Evolutionary conservation across 208 protist species (phyloP).

Genomic region (Naegleria fowleri): DNA sequence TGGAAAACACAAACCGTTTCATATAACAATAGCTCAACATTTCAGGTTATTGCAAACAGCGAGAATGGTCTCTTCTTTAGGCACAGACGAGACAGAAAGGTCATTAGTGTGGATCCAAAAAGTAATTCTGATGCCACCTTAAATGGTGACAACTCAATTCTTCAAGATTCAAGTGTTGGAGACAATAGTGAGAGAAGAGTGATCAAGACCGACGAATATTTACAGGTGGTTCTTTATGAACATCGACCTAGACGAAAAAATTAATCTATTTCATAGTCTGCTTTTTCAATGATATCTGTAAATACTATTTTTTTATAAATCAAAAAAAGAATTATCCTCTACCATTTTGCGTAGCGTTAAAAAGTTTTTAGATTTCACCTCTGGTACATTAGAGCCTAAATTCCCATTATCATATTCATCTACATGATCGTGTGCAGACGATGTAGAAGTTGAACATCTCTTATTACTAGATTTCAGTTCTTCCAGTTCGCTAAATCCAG

Average conservation of each 20-base stretch:
- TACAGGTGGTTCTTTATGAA: slow-evolving; percentile 84
- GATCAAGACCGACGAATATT: slow-evolving; percentile 84
- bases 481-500: not conserved
- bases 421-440: not conserved
- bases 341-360: not conserved
- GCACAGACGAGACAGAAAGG: slow-evolving; percentile 94
- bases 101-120: slow-evolving; percentile 92
- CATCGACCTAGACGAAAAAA: slow-evolving; percentile 80
- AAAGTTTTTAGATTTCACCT: not conserved
- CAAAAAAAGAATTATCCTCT: not conserved
- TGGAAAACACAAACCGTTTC: slow-evolving; percentile 92
- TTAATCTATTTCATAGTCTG: slow-evolving; percentile 34
- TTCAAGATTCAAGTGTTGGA: slow-evolving; percentile 54
- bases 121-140: slow-evolving; percentile 17
- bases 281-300: too few species aligned
- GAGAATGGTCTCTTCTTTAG: slow-evolving; percentile 92
- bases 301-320: too few species aligned
- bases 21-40: slow-evolving; percentile 85
- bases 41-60: slow-evolving; percentile 93
- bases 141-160: not conserved
- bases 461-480: not conserved
- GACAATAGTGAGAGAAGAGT: slow-evolving; percentile 85
- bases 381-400: not conserved
- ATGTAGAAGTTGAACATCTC: not conserved
- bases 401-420: too few species aligned